Conservation (phyloP, 169 alveolate species). For the Plasmodium sp. region DNA sequence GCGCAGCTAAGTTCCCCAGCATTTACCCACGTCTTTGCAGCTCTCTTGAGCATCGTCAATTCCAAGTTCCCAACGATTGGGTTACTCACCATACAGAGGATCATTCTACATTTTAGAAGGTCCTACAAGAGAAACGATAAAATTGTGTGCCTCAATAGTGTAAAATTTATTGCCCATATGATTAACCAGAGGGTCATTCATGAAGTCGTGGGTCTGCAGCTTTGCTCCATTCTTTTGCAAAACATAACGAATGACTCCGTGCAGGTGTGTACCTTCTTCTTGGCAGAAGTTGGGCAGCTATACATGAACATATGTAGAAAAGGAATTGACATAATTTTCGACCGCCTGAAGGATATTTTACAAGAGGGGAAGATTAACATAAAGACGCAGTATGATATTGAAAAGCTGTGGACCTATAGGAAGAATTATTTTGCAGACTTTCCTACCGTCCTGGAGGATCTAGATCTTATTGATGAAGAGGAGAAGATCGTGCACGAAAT, state of each 20-base stretch:
- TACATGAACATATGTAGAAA: conserved; percentile 93
- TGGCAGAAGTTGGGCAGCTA: conserved; percentile 95
- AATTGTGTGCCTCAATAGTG: conserved; percentile 94
- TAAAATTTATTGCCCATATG: conserved; percentile 97
- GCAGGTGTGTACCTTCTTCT: conserved; percentile 94
- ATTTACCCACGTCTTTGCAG: conserved; percentile 96
- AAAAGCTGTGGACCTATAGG: conserved; percentile 94
- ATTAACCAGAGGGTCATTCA: conserved; percentile 92
- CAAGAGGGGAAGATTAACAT: conserved; percentile 96
- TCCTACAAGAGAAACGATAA: conserved; percentile 95
- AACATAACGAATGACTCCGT: conserved; percentile 98
- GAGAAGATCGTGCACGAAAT: conserved; percentile 98
- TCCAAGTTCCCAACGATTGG: conserved; percentile 99
- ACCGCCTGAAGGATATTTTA: conserved; percentile 95
- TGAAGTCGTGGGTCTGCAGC: conserved; percentile 95
- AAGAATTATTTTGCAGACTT: conserved; percentile 91
- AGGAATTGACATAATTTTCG: conserved; percentile 96
- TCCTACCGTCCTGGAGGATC: conserved; percentile 91
- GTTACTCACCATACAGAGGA: conserved; percentile 93
- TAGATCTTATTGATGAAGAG: conserved; percentile 97
- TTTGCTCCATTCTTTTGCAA: conserved; percentile 94
- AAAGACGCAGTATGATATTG: conserved; percentile 97
- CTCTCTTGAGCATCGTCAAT: conserved; percentile 96
- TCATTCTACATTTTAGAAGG: conserved; percentile 93
- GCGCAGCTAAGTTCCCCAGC: conserved; percentile 99